Percentiles rank a stretch among this genome's conserved stretches.
Evolutionary conservation across 2,329 filamentous ascomycete genomes (phyloP).

Genomic region (Neurospora crassa): DNA sequence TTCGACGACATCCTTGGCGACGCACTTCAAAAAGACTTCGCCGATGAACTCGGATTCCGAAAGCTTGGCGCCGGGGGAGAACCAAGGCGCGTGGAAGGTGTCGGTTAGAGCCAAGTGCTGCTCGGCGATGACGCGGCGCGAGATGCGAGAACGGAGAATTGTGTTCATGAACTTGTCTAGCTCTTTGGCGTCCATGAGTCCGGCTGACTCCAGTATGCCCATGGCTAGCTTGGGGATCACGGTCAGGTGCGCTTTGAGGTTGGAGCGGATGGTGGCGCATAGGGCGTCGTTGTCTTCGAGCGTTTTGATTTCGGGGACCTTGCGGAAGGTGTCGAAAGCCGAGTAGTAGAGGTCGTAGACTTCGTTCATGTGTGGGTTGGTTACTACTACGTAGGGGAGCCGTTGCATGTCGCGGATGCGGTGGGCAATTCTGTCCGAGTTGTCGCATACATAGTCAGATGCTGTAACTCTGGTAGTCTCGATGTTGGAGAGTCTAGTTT

Average conservation of each 20-base stretch:
- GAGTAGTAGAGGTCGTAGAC: constrained; percentile 96
- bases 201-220: constrained; percentile 84
- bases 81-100: constrained; percentile 83
- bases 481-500: neutral
- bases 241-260: constrained; percentile 76
- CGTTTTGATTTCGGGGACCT: constrained; percentile 71
- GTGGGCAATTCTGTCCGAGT: constrained; percentile 62
- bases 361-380: constrained; percentile 86
- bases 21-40: constrained; percentile 89
- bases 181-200: constrained; percentile 67
- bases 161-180: constrained; percentile 95
- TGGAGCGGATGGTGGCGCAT: constrained; percentile 70
- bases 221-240: constrained; percentile 93
- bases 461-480: neutral
- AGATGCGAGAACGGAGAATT: constrained; percentile 83
- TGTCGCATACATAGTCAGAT: neutral
- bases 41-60: constrained; percentile 78
- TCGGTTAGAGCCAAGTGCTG: constrained; percentile 93
- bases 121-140: constrained; percentile 90
- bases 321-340: constrained; percentile 87
- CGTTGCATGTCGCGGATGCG: constrained; percentile 96
- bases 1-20: constrained; percentile 79
- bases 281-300: constrained; percentile 84
- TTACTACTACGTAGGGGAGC: constrained; percentile 88
- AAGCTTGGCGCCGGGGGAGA: constrained; percentile 70